A percentile compares a stretch with the other conserved stretches of the same genome.
Evolutionary conservation across 805 yeast genomes (phyloP).

Genomic region (Yamadazyma akitaensis): DNA sequence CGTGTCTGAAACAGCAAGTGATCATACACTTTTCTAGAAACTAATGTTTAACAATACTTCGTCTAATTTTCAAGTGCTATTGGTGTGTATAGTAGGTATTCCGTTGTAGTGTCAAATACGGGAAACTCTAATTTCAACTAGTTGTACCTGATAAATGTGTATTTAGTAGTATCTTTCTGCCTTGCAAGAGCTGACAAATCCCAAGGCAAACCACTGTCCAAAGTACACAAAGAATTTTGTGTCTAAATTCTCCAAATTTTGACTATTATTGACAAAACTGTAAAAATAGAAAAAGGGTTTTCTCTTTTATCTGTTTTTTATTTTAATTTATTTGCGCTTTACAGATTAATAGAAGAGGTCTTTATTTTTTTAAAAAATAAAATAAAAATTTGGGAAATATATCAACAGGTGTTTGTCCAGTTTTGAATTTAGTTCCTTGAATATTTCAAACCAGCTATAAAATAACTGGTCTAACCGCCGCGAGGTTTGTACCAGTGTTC

Average conservation of each 20-base stretch:
- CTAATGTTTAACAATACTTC: too few species aligned
- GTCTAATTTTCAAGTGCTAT: too few species aligned
- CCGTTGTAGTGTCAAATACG: too few species aligned
- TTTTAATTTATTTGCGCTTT: neutral
- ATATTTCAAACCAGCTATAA: neutral
- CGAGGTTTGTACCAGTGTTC: neutral
- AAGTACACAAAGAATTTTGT: neutral
- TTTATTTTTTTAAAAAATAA: neutral
- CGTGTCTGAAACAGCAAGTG: neutral
- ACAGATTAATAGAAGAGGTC: neutral
- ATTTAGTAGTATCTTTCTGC: too few species aligned
- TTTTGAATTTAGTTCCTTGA: neutral
- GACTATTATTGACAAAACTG: neutral
- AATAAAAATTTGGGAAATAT: neutral
- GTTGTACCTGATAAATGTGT: too few species aligned
- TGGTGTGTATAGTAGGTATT: too few species aligned
- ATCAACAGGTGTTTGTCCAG: neutral
- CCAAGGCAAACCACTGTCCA: neutral
- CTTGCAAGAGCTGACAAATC: too few species aligned
- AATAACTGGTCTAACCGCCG: neutral
- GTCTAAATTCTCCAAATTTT: neutral
- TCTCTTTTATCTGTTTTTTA: neutral
- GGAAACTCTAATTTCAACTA: too few species aligned
- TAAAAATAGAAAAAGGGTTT: conserved; percentile 2
- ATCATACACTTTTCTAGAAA: too few species aligned